A percentile compares a stretch with the other conserved stretches of the same genome.
phyloP scores from a whole-genome alignment of 306 rosid genomes.

The Vachellia pachyceras region DNA sequence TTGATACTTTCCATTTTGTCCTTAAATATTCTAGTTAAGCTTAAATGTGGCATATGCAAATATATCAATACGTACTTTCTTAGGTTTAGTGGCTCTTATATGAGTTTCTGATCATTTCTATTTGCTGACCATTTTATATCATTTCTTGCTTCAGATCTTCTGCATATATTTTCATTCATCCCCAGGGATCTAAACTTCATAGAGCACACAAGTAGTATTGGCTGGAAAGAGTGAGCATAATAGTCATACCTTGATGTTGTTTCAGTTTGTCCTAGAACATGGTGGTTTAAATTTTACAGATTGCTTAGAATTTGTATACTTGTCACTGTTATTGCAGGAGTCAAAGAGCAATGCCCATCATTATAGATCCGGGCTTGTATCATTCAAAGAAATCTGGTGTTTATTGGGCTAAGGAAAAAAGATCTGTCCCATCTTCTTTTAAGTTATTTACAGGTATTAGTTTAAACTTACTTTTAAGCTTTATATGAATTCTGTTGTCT shows the following conservation, averaged over 20 bases:
- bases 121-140: constrained; percentile 40
- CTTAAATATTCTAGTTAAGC: constrained; percentile 3
- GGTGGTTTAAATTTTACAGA: constrained; percentile 1
- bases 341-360: constrained; percentile 82
- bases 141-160: constrained; percentile 63
- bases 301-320: constrained; percentile 18
- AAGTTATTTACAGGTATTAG: constrained; percentile 80
- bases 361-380: constrained; percentile 86
- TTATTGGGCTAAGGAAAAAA: constrained; percentile 91
- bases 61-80: constrained; percentile 13
- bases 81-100: constrained; percentile 1
- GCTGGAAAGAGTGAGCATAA: constrained; percentile 92
- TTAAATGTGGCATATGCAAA: neutral
- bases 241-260: constrained; percentile 19
- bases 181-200: constrained; percentile 86
- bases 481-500: constrained; percentile 18
- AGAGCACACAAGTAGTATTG: constrained; percentile 87
- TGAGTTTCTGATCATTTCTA: constrained; percentile 19
- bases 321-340: constrained; percentile 48
- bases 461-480: constrained; percentile 4
- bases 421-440: constrained; percentile 85
- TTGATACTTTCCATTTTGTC: constrained; percentile 16
- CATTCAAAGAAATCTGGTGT: constrained; percentile 84
- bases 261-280: constrained; percentile 18
- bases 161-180: constrained; percentile 85